Evolutionary conservation across 2,329 filamentous ascomycete genomes (phyloP).

Genomic region (Pseudogymnoascus sp.): DNA sequence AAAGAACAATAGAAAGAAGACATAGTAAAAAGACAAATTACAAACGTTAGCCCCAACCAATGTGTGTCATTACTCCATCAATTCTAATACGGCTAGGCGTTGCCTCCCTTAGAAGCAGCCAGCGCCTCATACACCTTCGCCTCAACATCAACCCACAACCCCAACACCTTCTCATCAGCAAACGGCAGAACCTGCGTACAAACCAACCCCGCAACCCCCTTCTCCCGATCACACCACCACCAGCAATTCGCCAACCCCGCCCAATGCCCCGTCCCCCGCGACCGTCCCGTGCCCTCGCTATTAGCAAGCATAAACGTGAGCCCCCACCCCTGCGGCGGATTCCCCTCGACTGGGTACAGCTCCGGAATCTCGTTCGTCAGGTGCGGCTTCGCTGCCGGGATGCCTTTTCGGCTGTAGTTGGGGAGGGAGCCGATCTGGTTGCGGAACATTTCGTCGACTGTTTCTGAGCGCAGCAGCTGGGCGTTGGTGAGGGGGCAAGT

Average conservation of each 20-base stretch:
- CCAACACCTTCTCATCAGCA: conserved; percentile 15
- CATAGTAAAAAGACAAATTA: too few relatives aligned
- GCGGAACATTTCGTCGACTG: conserved; percentile 53
- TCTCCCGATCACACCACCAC: conserved; percentile 54
- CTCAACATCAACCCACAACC: conserved; percentile 8
- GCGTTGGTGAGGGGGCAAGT: conserved; percentile 45
- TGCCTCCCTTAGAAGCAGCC: not conserved
- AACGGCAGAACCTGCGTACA: conserved; percentile 43
- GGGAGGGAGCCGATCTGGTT: conserved; percentile 51
- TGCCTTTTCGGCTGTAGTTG: conserved; percentile 37
- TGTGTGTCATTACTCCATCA: not conserved
- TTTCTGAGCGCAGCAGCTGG: conserved; percentile 46
- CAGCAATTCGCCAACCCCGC: conserved; percentile 43
- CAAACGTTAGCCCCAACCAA: too few relatives aligned
- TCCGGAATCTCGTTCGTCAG: conserved; percentile 39
- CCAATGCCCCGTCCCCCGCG: conserved; percentile 38
- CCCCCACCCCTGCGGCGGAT: conserved; percentile 52
- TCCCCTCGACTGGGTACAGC: conserved; percentile 35
- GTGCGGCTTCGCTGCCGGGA: conserved; percentile 38
- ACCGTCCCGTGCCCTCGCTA: conserved; percentile 19
- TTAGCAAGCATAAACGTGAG: conserved; percentile 47
- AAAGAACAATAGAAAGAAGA: too few relatives aligned
- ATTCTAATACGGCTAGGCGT: not conserved
- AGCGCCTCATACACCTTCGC: not conserved
- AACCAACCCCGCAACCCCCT: conserved; percentile 44